Percentiles rank a stretch among this genome's conserved stretches.
phyloP scores from a whole-genome alignment of 768 basidiomycete species.

The Clavulina sp. region DNA sequence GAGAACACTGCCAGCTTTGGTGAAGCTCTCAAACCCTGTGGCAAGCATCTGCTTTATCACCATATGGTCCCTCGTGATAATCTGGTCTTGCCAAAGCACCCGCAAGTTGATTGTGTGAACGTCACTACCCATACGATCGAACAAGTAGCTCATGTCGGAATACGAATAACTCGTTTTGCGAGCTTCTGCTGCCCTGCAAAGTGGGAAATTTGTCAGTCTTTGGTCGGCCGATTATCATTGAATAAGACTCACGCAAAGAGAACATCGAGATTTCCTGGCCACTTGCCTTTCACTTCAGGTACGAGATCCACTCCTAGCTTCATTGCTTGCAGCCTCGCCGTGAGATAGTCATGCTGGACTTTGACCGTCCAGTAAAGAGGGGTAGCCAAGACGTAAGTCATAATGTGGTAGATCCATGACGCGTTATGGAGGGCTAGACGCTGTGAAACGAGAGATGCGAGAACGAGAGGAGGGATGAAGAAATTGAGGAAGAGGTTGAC shows the following conservation, averaged over 20 bases:
- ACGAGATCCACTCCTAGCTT: constrained; percentile 26
- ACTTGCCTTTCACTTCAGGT: constrained; percentile 44
- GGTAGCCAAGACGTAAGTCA: not conserved
- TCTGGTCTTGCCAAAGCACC: constrained; percentile 1
- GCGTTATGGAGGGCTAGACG: not conserved
- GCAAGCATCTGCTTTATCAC: constrained; percentile 7
- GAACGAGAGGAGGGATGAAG: not conserved
- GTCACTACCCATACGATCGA: too few species aligned
- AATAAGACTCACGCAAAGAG: constrained; percentile 28
- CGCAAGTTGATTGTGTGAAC: constrained; percentile 1
- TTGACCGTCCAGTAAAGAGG: not conserved
- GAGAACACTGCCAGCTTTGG: constrained; percentile 9
- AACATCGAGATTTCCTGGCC: constrained; percentile 62
- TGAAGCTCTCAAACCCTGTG: constrained; percentile 8
- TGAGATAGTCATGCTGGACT: not conserved
- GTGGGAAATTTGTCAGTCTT: not conserved
- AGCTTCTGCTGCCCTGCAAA: not conserved
- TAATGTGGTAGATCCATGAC: not conserved
- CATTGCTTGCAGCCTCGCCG: not conserved
- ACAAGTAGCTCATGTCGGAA: not conserved
- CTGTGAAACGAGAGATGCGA: not conserved
- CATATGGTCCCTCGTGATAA: constrained; percentile 9
- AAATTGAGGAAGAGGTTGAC: not conserved
- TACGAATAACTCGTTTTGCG: not conserved
- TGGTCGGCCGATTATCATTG: not conserved